Percentiles rank a stretch among this genome's conserved stretches.
Conservation (phyloP, 225 moss, liverwort and hornwort genomes). For the Marchantia paleacea region DNA sequence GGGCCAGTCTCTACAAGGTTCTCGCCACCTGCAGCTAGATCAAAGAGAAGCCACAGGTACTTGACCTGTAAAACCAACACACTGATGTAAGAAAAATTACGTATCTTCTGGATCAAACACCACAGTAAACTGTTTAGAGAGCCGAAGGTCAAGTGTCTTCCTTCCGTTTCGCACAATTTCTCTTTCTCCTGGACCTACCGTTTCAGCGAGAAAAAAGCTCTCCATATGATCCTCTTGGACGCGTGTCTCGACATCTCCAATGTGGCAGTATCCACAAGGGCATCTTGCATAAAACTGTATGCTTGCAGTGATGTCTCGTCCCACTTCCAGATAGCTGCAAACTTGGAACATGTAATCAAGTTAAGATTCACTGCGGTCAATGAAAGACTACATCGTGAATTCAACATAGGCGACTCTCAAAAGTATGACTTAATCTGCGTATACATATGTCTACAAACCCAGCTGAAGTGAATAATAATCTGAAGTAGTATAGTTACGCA, state of each 20-base stretch:
- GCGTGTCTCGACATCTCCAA: conserved; percentile 90
- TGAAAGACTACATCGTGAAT: not conserved
- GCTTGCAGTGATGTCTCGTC: conserved; percentile 84
- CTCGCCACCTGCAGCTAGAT: conserved; percentile 83
- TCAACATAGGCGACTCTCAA: not conserved
- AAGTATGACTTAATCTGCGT: not conserved
- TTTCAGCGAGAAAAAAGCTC: conserved; percentile 96
- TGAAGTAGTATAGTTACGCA: conserved; percentile 24
- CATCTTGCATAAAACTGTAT: conserved; percentile 76
- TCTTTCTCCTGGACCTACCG: conserved; percentile 42
- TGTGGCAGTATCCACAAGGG: conserved; percentile 95
- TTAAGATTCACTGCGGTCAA: not conserved
- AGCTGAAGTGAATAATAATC: no score
- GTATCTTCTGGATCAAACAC: no score
- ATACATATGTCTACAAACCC: no score
- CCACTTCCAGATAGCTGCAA: conserved; percentile 80
- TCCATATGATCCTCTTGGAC: conserved; percentile 96
- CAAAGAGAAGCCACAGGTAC: conserved; percentile 94
- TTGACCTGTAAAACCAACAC: conserved; percentile 51
- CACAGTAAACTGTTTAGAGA: no score
- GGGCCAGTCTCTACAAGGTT: conserved; percentile 89
- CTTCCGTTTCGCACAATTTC: not conserved
- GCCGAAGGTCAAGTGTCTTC: not conserved
- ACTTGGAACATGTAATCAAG: not conserved
- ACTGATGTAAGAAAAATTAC: not conserved